A percentile compares a stretch with the other conserved stretches of the same genome.
These are phyloP conservation scores for Melampsora americana DNA, from an alignment of 1,284 basidiomycete species.

Conservation along the genomic window DNA sequence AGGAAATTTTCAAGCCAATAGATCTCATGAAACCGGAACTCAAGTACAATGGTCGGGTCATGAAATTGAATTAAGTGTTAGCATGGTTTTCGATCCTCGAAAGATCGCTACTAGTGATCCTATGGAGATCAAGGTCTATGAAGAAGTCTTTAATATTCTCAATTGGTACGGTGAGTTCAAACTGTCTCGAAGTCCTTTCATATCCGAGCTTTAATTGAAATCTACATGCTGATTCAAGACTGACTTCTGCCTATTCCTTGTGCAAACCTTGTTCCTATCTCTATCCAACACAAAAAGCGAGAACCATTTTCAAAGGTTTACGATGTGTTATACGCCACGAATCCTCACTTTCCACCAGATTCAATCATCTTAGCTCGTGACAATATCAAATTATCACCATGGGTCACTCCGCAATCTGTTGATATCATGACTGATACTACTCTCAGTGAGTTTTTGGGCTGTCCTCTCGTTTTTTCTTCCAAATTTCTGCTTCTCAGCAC, in stretches of 20 bases:
- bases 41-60: background rate
- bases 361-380: slow-evolving; percentile 22
- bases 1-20: background rate
- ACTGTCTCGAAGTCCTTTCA: background rate
- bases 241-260: background rate
- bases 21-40: no score
- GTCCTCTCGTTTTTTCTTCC: background rate
- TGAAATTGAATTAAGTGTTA: slow-evolving; percentile 2
- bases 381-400: slow-evolving; percentile 39
- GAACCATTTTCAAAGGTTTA: slow-evolving; percentile 22
- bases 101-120: slow-evolving; percentile 2
- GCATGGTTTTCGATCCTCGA: slow-evolving; percentile 27
- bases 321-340: background rate
- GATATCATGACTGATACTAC: slow-evolving; percentile 9
- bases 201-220: background rate
- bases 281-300: background rate
- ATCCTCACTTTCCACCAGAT: slow-evolving; percentile 2
- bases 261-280: background rate
- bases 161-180: slow-evolving; percentile 1
- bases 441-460: slow-evolving; percentile 11
- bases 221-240: background rate
- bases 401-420: slow-evolving; percentile 32
- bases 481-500: background rate
- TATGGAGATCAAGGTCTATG: background rate
- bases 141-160: background rate